phyloP scores from a whole-genome alignment of 2,329 filamentous ascomycete genomes.

The Pyricularia sp. region DNA sequence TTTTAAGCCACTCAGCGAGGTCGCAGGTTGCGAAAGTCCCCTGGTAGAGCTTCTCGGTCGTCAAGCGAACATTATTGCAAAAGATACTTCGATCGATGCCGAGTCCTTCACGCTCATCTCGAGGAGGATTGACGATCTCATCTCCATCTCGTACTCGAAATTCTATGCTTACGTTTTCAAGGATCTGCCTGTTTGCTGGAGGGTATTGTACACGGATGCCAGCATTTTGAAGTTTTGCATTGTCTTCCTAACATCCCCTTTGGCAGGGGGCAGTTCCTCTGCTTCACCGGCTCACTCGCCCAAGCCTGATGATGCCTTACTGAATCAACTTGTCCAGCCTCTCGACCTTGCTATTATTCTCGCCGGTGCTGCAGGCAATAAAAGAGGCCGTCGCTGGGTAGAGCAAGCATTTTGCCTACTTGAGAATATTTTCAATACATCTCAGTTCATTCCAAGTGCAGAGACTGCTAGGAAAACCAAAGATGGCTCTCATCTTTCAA shows the following conservation, averaged over 20 bases:
- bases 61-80: conserved; percentile 7
- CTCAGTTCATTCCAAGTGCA: conserved; percentile 4
- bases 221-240: conserved; percentile 48
- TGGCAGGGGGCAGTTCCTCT: neutral
- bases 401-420: conserved; percentile 36
- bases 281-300: neutral
- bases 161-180: conserved; percentile 59
- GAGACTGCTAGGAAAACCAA: conserved; percentile 8
- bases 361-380: conserved; percentile 45
- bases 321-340: conserved; percentile 46
- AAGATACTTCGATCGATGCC: neutral
- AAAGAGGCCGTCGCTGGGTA: conserved; percentile 37
- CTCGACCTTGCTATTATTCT: conserved; percentile 70
- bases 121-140: conserved; percentile 40
- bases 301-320: neutral
- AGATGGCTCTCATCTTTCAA: neutral
- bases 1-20: neutral
- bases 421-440: conserved; percentile 13
- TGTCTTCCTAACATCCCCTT: conserved; percentile 14
- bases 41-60: conserved; percentile 11
- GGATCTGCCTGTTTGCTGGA: conserved; percentile 55
- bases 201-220: conserved; percentile 57
- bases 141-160: conserved; percentile 47
- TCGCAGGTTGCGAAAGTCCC: conserved; percentile 10
- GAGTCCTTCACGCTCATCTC: conserved; percentile 15